A percentile compares a stretch with the other conserved stretches of the same genome.
phyloP scores from a whole-genome alignment of 306 rosid species.

The Fragaria nilgerrensis region DNA sequence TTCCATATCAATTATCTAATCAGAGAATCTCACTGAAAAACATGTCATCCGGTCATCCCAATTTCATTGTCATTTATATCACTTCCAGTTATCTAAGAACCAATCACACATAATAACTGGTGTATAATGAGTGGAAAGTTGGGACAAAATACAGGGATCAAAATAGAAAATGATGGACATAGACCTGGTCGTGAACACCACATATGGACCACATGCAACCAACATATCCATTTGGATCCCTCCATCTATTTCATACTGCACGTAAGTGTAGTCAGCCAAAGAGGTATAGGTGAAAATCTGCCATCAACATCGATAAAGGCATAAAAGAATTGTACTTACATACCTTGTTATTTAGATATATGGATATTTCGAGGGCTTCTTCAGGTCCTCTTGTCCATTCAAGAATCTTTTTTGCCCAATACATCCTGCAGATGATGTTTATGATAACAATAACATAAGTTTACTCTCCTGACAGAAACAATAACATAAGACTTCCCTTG shows the following conservation, averaged over 20 bases:
- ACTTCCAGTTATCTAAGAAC: background rate
- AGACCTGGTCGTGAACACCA: constrained; percentile 97
- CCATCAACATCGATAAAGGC: background rate
- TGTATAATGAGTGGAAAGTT: background rate
- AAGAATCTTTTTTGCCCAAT: constrained; percentile 95
- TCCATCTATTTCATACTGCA: constrained; percentile 93
- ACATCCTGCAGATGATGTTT: constrained; percentile 56
- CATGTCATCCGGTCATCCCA: too few relatives aligned
- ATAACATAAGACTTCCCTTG: too few relatives aligned
- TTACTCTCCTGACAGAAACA: too few relatives aligned
- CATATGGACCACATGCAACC: constrained; percentile 99
- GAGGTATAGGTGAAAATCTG: constrained; percentile 7
- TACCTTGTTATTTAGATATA: constrained; percentile 84
- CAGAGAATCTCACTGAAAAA: background rate
- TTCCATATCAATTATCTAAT: background rate
- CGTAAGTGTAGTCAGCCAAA: constrained; percentile 4
- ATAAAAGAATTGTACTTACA: background rate
- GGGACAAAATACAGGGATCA: background rate
- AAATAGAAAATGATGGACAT: constrained; percentile 14
- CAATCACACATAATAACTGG: background rate
- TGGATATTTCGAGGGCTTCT: constrained; percentile 83
- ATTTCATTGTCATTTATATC: background rate
- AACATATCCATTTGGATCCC: constrained; percentile 86
- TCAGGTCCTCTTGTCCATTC: constrained; percentile 98
- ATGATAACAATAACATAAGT: background rate